Conservation (phyloP, 805 yeast genomes). For the Saturnispora besseyi region DNA sequence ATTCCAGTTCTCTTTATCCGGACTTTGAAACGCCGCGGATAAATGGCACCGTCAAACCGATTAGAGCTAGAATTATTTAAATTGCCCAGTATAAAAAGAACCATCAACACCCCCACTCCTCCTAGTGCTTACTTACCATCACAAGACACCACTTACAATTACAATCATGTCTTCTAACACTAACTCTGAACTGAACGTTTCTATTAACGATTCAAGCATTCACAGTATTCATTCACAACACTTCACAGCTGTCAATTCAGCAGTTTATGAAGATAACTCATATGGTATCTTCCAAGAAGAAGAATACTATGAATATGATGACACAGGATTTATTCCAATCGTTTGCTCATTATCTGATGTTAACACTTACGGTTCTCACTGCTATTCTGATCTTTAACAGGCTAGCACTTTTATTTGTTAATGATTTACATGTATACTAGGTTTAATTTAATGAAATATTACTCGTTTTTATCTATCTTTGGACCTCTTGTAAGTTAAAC, state of each 20-base stretch:
- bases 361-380: constrained; percentile 7
- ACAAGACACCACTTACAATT: neutral
- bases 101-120: neutral
- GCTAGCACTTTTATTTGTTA: neutral
- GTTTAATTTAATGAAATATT: neutral
- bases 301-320: constrained; percentile 7
- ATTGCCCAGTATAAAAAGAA: neutral
- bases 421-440: neutral
- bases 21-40: neutral
- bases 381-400: neutral
- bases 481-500: too few relatives aligned
- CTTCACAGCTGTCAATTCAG: neutral
- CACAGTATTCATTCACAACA: neutral
- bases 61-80: neutral
- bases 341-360: constrained; percentile 7
- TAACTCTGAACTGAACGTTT: neutral
- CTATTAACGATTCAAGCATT: neutral
- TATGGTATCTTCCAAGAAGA: constrained; percentile 2
- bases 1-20: neutral
- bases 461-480: too few relatives aligned
- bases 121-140: too few relatives aligned
- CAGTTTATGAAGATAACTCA: neutral
- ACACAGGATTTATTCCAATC: constrained; percentile 7
- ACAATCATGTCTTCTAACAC: neutral
- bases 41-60: constrained; percentile 1